phyloP scores from a whole-genome alignment of 129 eudicot species.

The Tagetes erecta region DNA sequence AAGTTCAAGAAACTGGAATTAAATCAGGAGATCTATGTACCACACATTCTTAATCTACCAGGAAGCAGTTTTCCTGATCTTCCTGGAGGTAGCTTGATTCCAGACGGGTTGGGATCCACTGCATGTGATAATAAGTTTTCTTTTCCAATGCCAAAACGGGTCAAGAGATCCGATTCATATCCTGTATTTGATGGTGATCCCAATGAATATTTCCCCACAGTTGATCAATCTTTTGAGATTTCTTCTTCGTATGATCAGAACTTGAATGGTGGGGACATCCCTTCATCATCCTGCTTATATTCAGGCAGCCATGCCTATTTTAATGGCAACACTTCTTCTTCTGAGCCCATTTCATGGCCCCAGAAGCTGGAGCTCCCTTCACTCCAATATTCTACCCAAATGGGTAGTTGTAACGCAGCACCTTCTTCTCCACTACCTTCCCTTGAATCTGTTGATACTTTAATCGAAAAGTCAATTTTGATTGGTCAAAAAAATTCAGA shows the following conservation, averaged over 20 bases:
- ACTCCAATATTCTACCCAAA: slow-evolving; percentile 78
- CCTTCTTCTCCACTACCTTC: slow-evolving; percentile 79
- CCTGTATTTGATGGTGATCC: slow-evolving; percentile 30
- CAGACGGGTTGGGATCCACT: slow-evolving; percentile 42
- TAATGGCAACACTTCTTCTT: slow-evolving; percentile 89
- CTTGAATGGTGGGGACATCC: slow-evolving; percentile 25
- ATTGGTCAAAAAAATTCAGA: slow-evolving; percentile 55
- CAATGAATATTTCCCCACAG: slow-evolving; percentile 32
- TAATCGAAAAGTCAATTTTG: slow-evolving; percentile 55
- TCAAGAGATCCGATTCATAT: slow-evolving; percentile 43
- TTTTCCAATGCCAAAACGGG: slow-evolving; percentile 46
- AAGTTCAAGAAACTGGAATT: slow-evolving; percentile 49
- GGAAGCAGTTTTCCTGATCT: slow-evolving; percentile 46
- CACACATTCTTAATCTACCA: slow-evolving; percentile 41
- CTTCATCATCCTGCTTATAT: slow-evolving; percentile 40
- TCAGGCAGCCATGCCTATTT: slow-evolving; percentile 85
- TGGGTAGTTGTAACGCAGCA: slow-evolving; percentile 55
- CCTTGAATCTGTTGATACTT: slow-evolving; percentile 75
- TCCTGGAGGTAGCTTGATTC: slow-evolving; percentile 45
- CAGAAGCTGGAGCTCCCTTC: slow-evolving; percentile 99
- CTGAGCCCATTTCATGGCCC: slow-evolving; percentile 70
- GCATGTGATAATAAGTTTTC: slow-evolving; percentile 24
- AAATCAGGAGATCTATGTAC: slow-evolving; percentile 35
- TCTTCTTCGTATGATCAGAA: slow-evolving; percentile 21
- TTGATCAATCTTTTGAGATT: slow-evolving; percentile 36